A percentile compares a stretch with the other conserved stretches of the same genome.
Conservation (phyloP, 2,329 filamentous ascomycete genomes). For the Xylariaceae sp. region DNA sequence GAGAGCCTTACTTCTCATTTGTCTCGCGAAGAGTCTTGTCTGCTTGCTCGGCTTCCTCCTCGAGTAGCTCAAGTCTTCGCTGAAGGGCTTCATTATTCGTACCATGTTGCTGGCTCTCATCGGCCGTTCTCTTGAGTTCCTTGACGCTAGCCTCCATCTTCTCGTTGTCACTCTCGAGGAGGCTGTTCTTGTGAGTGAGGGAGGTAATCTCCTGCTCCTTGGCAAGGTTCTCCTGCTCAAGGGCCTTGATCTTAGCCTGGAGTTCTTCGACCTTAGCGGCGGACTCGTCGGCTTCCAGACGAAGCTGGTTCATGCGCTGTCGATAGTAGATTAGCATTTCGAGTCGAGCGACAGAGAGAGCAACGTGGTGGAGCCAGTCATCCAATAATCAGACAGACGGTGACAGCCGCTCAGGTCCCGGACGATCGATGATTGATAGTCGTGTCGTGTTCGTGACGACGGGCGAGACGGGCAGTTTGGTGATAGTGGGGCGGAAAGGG, state of each 20-base stretch:
- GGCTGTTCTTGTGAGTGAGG: constrained; percentile 87
- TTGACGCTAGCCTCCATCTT: constrained; percentile 81
- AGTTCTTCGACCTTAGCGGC: constrained; percentile 79
- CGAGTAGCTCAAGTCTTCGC: constrained; percentile 88
- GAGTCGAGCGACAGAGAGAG: constrained; percentile 1
- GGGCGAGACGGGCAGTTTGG: background rate
- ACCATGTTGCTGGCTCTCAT: constrained; percentile 74
- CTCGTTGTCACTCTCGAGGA: constrained; percentile 86
- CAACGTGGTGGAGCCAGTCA: background rate
- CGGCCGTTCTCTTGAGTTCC: constrained; percentile 80
- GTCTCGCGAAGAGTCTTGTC: constrained; percentile 95
- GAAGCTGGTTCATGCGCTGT: constrained; percentile 93
- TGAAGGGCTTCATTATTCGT: constrained; percentile 88
- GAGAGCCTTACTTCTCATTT: constrained; percentile 82
- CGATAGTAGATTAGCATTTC: constrained; percentile 8
- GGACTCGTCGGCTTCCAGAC: constrained; percentile 86
- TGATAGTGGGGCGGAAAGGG: constrained; percentile 32
- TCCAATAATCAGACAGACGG: background rate
- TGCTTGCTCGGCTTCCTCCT: constrained; percentile 95
- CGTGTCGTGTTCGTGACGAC: too few relatives aligned
- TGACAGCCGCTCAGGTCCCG: background rate
- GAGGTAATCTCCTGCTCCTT: constrained; percentile 99
- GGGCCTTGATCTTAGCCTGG: constrained; percentile 75
- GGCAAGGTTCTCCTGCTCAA: constrained; percentile 90
- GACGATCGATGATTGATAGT: too few relatives aligned